A percentile compares a stretch with the other conserved stretches of the same genome.
These are phyloP conservation scores for Davidsoniella virescens DNA, from an alignment of 2,329 filamentous ascomycete species.

Conservation along the genomic window DNA sequence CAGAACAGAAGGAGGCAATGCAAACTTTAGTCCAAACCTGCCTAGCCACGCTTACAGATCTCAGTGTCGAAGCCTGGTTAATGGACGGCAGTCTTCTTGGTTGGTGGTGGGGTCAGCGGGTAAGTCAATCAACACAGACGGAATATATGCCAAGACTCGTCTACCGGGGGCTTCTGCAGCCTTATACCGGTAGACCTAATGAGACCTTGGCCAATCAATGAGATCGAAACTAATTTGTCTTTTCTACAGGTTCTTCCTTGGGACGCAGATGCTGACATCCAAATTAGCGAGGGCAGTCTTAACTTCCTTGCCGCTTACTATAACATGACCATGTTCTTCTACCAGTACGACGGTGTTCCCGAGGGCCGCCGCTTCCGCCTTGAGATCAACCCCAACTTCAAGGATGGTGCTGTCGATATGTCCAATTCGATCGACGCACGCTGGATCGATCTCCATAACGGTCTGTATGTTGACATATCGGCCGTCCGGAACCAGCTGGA, in stretches of 20 bases:
- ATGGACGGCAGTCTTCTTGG: conserved; percentile 71
- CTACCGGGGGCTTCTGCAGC: too few species aligned
- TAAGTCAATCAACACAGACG: conserved; percentile 14
- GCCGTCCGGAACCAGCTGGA: conserved; percentile 32
- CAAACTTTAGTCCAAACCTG: conserved; percentile 56
- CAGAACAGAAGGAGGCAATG: conserved; percentile 44
- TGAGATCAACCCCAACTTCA: conserved; percentile 31
- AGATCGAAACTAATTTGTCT: not conserved
- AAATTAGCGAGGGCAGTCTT: conserved; percentile 51
- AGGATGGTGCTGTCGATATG: conserved; percentile 20
- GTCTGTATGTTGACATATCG: conserved; percentile 35
- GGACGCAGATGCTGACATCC: conserved; percentile 64
- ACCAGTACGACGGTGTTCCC: conserved; percentile 23
- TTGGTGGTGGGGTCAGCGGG: conserved; percentile 66
- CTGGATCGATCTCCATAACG: conserved; percentile 31
- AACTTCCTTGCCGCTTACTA: conserved; percentile 47
- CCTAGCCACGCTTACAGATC: conserved; percentile 46
- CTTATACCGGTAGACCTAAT: too few species aligned
- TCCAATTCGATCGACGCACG: conserved; percentile 24
- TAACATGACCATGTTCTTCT: conserved; percentile 40
- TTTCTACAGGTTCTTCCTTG: conserved; percentile 47
- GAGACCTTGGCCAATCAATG: too few species aligned
- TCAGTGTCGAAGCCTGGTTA: conserved; percentile 64
- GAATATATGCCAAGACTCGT: too few species aligned
- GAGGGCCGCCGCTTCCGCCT: conserved; percentile 30